A percentile compares a stretch with the other conserved stretches of the same genome.
Evolutionary conservation across 192 early-diverging fungal species (phyloP).

Genomic region (Jimgerdemannia lactiflua): DNA sequence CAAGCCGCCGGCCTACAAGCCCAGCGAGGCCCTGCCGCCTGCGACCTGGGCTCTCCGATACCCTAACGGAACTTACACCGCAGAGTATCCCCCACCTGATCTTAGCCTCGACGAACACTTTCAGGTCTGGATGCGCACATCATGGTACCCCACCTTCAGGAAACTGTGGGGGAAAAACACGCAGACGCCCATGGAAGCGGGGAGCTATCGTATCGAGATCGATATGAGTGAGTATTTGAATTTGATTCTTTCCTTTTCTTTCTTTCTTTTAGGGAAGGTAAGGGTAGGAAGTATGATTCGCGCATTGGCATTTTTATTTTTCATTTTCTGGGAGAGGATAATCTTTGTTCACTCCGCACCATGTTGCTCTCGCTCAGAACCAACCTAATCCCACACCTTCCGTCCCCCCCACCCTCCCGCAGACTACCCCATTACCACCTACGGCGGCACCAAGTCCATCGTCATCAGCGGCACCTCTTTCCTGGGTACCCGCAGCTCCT

Average conservation of each 20-base stretch:
- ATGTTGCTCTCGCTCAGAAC: too few relatives aligned
- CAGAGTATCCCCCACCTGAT: conserved; percentile 56
- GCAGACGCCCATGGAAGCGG: conserved; percentile 50
- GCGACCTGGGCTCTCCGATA: conserved; percentile 79
- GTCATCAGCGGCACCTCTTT: conserved; percentile 94
- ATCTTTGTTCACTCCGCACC: not conserved
- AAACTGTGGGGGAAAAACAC: conserved; percentile 83
- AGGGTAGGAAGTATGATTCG: not conserved
- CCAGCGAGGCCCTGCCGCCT: conserved; percentile 71
- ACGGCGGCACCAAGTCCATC: conserved; percentile 93
- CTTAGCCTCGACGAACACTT: conserved; percentile 74
- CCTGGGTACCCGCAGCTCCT: conserved; percentile 96
- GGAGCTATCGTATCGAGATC: conserved; percentile 74
- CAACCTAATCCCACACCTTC: not conserved
- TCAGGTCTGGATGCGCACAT: conserved; percentile 98
- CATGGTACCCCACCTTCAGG: conserved; percentile 93
- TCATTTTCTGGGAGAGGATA: not conserved
- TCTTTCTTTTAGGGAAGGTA: not conserved
- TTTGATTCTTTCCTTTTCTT: conserved; percentile 4
- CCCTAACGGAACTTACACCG: conserved; percentile 49
- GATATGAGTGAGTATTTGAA: conserved; percentile 58
- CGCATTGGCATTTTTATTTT: conserved; percentile 9
- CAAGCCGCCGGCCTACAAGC: conserved; percentile 47
- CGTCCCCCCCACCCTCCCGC: not conserved
- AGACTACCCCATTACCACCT: conserved; percentile 85